Conservation (phyloP, 441 rosid species). For the Adansonia rubrostipa region DNA sequence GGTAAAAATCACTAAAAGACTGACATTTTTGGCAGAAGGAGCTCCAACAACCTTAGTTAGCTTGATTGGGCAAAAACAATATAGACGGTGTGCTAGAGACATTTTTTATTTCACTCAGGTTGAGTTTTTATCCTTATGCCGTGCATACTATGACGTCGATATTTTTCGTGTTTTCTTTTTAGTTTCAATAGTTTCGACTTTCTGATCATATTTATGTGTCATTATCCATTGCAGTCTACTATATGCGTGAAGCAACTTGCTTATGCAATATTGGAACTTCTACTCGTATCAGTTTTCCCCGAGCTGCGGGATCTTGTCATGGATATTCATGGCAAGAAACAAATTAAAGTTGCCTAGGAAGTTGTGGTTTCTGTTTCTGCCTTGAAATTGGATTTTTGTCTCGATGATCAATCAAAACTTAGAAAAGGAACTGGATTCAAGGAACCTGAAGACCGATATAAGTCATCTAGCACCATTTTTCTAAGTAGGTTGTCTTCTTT, state of each 20-base stretch:
- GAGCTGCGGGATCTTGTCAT: slow-evolving; percentile 59
- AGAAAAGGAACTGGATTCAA: neutral
- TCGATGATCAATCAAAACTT: neutral
- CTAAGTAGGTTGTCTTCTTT: neutral
- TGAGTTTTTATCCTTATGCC: neutral
- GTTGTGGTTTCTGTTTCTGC: neutral
- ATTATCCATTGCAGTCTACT: slow-evolving; percentile 53
- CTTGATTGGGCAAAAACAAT: slow-evolving; percentile 87
- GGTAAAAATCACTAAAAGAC: neutral
- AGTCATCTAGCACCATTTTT: neutral
- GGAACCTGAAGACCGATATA: neutral
- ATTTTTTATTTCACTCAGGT: slow-evolving; percentile 97
- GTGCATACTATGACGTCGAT: neutral
- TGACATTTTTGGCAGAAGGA: slow-evolving; percentile 58
- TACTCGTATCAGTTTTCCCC: slow-evolving; percentile 64
- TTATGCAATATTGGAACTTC: slow-evolving; percentile 53
- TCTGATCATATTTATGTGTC: neutral
- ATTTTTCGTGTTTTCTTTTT: neutral
- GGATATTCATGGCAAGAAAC: slow-evolving; percentile 52
- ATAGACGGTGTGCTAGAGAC: slow-evolving; percentile 91
- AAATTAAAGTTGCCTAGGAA: slow-evolving; percentile 32
- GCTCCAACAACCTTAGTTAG: slow-evolving; percentile 90
- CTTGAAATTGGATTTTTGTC: neutral
- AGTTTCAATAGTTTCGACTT: too few relatives aligned
- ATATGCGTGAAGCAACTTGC: slow-evolving; percentile 74